phyloP scores from a whole-genome alignment of 768 basidiomycete species.

The Xerocomus potaroensis region DNA sequence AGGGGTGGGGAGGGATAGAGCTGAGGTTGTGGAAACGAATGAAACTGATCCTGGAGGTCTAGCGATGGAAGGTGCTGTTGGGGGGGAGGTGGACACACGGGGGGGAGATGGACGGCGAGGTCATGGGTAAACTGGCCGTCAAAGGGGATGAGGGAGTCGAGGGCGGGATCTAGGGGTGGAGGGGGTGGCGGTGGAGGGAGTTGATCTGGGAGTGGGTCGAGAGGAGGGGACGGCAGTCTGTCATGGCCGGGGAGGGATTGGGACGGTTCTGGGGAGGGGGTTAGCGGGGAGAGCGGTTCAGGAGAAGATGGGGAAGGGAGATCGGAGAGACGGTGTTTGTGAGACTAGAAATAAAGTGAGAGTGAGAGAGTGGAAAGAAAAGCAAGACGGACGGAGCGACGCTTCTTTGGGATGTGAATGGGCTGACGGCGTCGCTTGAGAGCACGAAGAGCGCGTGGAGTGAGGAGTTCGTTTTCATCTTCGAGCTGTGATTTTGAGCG shows the following conservation, averaged over 20 bases:
- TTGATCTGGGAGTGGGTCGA: neutral
- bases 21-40: constrained; percentile 22
- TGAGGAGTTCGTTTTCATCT: constrained; percentile 26
- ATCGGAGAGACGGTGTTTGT: neutral
- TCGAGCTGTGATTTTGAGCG: neutral
- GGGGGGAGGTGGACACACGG: neutral
- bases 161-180: constrained; percentile 16
- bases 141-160: constrained; percentile 25
- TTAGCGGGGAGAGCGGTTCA: constrained; percentile 21
- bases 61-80: constrained; percentile 16
- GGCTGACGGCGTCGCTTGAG: constrained; percentile 33
- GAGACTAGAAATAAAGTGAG: neutral
- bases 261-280: constrained; percentile 17
- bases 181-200: constrained; percentile 3
- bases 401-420: constrained; percentile 14
- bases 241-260: constrained; percentile 4
- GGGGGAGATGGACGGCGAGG: constrained; percentile 17
- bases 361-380: neutral
- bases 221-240: neutral
- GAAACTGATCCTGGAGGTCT: constrained; percentile 24
- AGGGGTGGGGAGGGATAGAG: constrained; percentile 29
- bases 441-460: constrained; percentile 31
- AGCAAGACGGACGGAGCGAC: constrained; percentile 1
- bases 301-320: constrained; percentile 2
- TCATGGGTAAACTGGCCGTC: no score